Percentiles rank a stretch among this genome's conserved stretches.
These are phyloP conservation scores for Sarcodon aspratus DNA, from an alignment of 768 basidiomycete genomes.

Conservation along the genomic window DNA sequence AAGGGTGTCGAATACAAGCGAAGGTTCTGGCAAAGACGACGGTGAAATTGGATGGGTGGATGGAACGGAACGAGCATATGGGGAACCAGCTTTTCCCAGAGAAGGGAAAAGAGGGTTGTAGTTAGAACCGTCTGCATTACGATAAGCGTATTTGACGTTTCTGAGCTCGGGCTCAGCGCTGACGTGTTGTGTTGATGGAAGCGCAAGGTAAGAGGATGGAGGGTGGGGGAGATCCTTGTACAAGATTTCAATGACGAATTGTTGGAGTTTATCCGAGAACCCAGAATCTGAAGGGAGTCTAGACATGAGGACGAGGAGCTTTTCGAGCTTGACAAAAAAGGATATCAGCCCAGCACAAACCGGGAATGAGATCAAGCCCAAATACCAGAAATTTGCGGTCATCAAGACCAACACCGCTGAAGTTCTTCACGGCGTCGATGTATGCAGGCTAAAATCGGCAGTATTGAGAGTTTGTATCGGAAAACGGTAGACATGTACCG, in stretches of 20 bases:
- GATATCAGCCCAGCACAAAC: slow-evolving; percentile 1
- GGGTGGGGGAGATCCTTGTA: slow-evolving; percentile 79
- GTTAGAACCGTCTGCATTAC: slow-evolving; percentile 23
- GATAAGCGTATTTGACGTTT: slow-evolving; percentile 10
- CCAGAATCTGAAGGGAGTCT: slow-evolving; percentile 24
- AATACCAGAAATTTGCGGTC: slow-evolving; percentile 53
- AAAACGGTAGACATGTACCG: slow-evolving; percentile 3
- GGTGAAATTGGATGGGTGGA: slow-evolving; percentile 29
- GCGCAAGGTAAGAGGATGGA: slow-evolving; percentile 38
- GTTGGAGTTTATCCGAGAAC: slow-evolving; percentile 29
- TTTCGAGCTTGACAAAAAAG: slow-evolving; percentile 40
- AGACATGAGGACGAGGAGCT: slow-evolving; percentile 48
- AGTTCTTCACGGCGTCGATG: slow-evolving; percentile 33
- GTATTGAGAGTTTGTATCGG: no score
- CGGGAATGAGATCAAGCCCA: slow-evolving; percentile 1
- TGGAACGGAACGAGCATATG: slow-evolving; percentile 51
- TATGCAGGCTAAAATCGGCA: slow-evolving; percentile 30
- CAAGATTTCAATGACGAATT: slow-evolving; percentile 40
- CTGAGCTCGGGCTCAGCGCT: slow-evolving; percentile 7
- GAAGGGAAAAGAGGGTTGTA: slow-evolving; percentile 22
- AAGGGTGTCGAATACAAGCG: slow-evolving; percentile 61
- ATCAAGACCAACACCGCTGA: slow-evolving; percentile 32
- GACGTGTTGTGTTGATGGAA: slow-evolving; percentile 6
- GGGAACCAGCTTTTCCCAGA: slow-evolving; percentile 22
- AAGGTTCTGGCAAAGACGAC: slow-evolving; percentile 49